Evolutionary conservation across 257 asterid genomes (phyloP), one percentile per base, ranked within the genome.

Genomic region (Gynochthodes officinalis): DNA sequence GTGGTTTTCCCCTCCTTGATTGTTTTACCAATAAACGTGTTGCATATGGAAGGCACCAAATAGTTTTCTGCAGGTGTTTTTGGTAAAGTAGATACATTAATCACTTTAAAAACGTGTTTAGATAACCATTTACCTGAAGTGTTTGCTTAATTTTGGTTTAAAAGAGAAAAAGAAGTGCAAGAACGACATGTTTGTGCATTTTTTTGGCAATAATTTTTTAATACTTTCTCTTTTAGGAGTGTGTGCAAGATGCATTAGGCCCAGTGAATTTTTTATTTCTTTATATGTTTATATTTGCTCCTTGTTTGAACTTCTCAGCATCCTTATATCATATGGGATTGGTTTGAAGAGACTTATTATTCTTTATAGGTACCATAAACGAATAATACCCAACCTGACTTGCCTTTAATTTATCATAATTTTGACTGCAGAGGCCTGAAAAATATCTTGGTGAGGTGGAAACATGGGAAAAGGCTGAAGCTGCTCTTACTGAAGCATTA

Each of bases 391-490:
- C 27, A 18, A 30, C 54, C 23, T 66, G 32, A 58, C 6, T 3
- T 48, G 18, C 18, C 39, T 10, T 28, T 54, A 2, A 35, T n/a
- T 39, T 23, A 43, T 16, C 71, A 28, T 61, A 7, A 27, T 30
- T 43, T 78, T 71, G 69, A 67, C 73, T 88, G 70, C 86, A 95
- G 99, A 87, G 97, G 82, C 99, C 99, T 30, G 99, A 92, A 83
- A 90, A 89, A 69, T 95, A 77, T 85, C 88, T 95, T 76, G 99
- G 99, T 71, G 96, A 89, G 53, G 10, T 83, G 57, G 91, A 78
- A 73, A 74, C 92, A 66, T 95, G 99, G 99, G 89, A 86, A 11
- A 87, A 75, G 79, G 98, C 99, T 58, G 98, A 95, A 90, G 90
- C 89, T 71, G 91, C 96, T 77, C 98, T 95, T 77, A 40, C 86